phyloP scores from a whole-genome alignment of 441 rosid genomes.

The Gossypium trilobum region DNA sequence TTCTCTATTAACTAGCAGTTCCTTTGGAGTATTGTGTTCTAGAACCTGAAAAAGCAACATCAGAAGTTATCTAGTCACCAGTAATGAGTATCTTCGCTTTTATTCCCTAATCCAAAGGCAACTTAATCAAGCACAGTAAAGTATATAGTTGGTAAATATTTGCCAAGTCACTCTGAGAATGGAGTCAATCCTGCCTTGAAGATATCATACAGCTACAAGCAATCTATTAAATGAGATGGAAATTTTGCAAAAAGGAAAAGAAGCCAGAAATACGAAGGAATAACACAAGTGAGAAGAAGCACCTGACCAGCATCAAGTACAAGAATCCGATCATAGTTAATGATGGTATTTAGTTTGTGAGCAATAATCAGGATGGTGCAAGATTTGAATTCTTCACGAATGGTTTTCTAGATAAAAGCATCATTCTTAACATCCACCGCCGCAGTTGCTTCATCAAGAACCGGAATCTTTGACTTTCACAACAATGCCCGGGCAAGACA shows the following conservation, averaged over 20 bases:
- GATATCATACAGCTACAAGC: background rate
- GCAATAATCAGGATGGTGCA: constrained; percentile 83
- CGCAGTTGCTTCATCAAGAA: constrained; percentile 96
- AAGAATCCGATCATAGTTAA: constrained; percentile 74
- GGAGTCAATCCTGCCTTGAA: background rate
- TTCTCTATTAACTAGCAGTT: constrained; percentile 39
- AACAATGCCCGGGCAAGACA: constrained; percentile 88
- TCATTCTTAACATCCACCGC: constrained; percentile 93
- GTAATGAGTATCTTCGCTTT: background rate
- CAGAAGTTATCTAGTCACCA: background rate
- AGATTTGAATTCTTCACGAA: constrained; percentile 76
- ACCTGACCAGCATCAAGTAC: constrained; percentile 88
- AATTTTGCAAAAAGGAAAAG: background rate
- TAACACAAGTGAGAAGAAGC: constrained; percentile 18
- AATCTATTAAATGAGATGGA: background rate
- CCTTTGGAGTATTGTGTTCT: constrained; percentile 44
- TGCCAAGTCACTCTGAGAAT: background rate
- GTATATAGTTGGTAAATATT: background rate
- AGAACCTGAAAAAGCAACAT: constrained; percentile 29
- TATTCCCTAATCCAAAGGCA: background rate
- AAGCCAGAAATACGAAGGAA: background rate
- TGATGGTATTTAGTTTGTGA: constrained; percentile 80
- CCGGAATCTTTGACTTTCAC: constrained; percentile 81
- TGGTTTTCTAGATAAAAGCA: constrained; percentile 79
- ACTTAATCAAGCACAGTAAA: background rate